Evolutionary conservation across 129 eudicot genomes (phyloP).

Genomic region (Helichrysum umbraculigerum): DNA sequence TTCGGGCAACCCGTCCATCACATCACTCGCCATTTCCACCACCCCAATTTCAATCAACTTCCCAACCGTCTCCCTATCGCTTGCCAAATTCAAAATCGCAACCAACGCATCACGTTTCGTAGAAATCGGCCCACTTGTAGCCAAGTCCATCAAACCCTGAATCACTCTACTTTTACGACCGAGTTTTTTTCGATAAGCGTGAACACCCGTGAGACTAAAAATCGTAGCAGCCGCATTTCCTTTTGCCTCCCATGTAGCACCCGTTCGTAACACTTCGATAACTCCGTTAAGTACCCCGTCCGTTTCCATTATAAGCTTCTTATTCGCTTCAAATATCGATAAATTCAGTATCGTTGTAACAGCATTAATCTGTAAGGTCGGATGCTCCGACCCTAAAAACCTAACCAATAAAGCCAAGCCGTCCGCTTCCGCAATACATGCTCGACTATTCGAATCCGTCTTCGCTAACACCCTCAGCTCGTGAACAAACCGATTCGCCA

Average conservation of each 20-base stretch:
- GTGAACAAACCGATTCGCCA: constrained; percentile 57
- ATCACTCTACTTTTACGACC: constrained; percentile 73
- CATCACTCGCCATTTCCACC: constrained; percentile 65
- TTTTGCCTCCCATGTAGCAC: constrained; percentile 93
- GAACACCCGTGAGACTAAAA: constrained; percentile 70
- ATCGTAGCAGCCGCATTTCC: constrained; percentile 93
- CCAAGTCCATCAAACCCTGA: constrained; percentile 76
- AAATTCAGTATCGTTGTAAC: constrained; percentile 79
- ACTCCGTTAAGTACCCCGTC: constrained; percentile 71
- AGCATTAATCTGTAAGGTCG: constrained; percentile 71
- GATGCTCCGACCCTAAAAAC: constrained; percentile 59
- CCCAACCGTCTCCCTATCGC: constrained; percentile 77
- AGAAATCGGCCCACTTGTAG: constrained; percentile 57
- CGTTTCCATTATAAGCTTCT: constrained; percentile 70
- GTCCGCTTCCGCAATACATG: constrained; percentile 80
- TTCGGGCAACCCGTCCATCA: constrained; percentile 62
- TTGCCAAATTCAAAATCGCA: constrained; percentile 78
- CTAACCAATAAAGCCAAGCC: constrained; percentile 63
- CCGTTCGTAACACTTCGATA: constrained; percentile 72
- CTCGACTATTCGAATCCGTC: constrained; percentile 77
- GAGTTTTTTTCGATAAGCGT: constrained; percentile 53
- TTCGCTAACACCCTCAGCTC: constrained; percentile 89
- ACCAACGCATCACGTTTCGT: constrained; percentile 82
- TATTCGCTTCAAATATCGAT: constrained; percentile 78
- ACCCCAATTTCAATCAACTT: constrained; percentile 77